phyloP scores from a whole-genome alignment of 2,329 filamentous ascomycete genomes.

The Endoconidiophora laricicola region DNA sequence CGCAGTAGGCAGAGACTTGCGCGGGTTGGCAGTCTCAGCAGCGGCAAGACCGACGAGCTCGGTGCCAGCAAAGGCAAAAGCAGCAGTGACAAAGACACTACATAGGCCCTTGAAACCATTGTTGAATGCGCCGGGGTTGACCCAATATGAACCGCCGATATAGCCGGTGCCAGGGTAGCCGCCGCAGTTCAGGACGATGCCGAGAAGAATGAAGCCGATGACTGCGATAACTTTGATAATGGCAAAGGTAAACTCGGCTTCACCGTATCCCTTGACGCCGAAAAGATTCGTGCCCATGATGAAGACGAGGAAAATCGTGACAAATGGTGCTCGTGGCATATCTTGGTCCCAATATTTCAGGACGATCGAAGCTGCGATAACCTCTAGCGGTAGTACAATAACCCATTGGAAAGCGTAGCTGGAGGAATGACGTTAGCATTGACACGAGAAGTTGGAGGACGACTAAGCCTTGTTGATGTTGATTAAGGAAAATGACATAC shows the following conservation, averaged over 20 bases:
- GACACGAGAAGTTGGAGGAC: neutral
- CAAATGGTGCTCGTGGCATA: slow-evolving; percentile 57
- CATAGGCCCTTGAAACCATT: slow-evolving; percentile 74
- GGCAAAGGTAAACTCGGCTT: slow-evolving; percentile 77
- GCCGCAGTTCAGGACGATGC: slow-evolving; percentile 71
- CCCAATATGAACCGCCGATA: slow-evolving; percentile 66
- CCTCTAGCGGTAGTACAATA: slow-evolving; percentile 64
- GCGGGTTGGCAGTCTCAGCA: slow-evolving; percentile 62
- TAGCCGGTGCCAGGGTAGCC: slow-evolving; percentile 59
- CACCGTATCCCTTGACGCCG: slow-evolving; percentile 75
- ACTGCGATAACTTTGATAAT: slow-evolving; percentile 75
- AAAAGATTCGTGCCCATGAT: slow-evolving; percentile 77
- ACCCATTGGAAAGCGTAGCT: slow-evolving; percentile 83
- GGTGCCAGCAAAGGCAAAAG: slow-evolving; percentile 61
- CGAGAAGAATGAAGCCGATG: slow-evolving; percentile 77
- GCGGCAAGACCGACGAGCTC: slow-evolving; percentile 63
- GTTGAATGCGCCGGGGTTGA: slow-evolving; percentile 65
- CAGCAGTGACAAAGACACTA: slow-evolving; percentile 59
- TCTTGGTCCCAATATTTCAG: slow-evolving; percentile 60
- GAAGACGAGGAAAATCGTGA: slow-evolving; percentile 60
- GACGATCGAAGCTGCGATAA: slow-evolving; percentile 73
- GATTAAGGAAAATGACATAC: slow-evolving; percentile 26
- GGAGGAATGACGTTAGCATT: slow-evolving; percentile 9
- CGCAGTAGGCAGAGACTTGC: slow-evolving; percentile 68
- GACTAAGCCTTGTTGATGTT: neutral